Evolutionary conservation across 805 yeast species (phyloP).

Genomic region (Candida verbasci): DNA sequence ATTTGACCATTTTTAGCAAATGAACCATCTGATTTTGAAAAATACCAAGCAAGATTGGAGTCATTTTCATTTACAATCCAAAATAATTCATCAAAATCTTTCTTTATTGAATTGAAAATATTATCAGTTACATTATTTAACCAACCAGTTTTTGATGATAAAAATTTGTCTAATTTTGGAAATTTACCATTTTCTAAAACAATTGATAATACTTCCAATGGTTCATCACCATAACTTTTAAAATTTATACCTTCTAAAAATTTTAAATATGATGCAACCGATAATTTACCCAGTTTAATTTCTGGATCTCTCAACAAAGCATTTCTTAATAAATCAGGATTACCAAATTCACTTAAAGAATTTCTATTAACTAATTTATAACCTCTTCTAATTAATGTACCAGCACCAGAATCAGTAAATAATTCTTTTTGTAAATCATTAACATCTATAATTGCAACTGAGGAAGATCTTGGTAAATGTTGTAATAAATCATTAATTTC

Average conservation of each 20-base stretch:
- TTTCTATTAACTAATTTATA: constrained; percentile 75
- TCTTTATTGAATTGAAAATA: constrained; percentile 75
- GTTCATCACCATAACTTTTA: constrained; percentile 91
- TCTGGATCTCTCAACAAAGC: constrained; percentile 77
- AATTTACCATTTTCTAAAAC: constrained; percentile 52
- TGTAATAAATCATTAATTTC: constrained; percentile 93
- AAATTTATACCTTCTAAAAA: constrained; percentile 58
- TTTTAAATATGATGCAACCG: constrained; percentile 80
- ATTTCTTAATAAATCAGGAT: constrained; percentile 71
- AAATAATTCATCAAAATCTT: constrained; percentile 68
- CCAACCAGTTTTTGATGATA: constrained; percentile 91
- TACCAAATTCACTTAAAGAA: constrained; percentile 62
- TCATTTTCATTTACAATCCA: constrained; percentile 93
- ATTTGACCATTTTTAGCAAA: constrained; percentile 84
- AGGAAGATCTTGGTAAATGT: constrained; percentile 92
- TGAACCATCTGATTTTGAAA: constrained; percentile 90
- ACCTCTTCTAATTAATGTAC: constrained; percentile 97
- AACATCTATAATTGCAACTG: constrained; percentile 96
- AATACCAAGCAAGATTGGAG: constrained; percentile 87
- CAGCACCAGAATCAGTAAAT: constrained; percentile 98
- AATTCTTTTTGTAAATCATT: constrained; percentile 94
- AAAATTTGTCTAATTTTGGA: constrained; percentile 77
- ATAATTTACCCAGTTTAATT: constrained; percentile 61
- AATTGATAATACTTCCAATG: constrained; percentile 88
- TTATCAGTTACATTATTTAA: constrained; percentile 95